phyloP scores from a whole-genome alignment of 2,329 filamentous ascomycete genomes.

The Botrytis porri region DNA sequence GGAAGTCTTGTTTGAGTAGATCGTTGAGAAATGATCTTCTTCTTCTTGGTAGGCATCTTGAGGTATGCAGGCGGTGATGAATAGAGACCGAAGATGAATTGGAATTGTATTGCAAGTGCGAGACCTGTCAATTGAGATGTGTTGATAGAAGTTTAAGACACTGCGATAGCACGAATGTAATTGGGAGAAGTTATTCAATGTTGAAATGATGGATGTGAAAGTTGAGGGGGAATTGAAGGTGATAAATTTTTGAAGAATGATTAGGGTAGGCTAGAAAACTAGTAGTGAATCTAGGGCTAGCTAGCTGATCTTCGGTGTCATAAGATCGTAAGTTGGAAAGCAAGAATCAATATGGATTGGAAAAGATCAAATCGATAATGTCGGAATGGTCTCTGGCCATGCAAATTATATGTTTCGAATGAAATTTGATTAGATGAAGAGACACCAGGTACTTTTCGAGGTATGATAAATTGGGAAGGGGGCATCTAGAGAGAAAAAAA shows the following conservation, averaged over 20 bases:
- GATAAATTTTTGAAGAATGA: background rate
- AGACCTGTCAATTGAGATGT: background rate
- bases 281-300: background rate
- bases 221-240: background rate
- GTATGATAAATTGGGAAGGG: background rate
- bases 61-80: background rate
- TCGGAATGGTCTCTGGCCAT: background rate
- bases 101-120: background rate
- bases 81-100: background rate
- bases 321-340: background rate
- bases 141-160: background rate
- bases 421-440: background rate
- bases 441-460: background rate
- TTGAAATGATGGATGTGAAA: background rate
- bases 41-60: constrained; percentile 1
- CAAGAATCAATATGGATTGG: background rate
- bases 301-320: background rate
- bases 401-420: background rate
- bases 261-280: background rate
- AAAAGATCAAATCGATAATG: background rate
- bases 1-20: background rate
- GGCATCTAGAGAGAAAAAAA: background rate
- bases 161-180: background rate
- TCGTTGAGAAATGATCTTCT: background rate
- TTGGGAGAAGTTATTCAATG: background rate